A percentile compares a stretch with the other conserved stretches of the same genome.
Evolutionary conservation across 345 rosid genomes (phyloP).

Genomic region (Draba incana): DNA sequence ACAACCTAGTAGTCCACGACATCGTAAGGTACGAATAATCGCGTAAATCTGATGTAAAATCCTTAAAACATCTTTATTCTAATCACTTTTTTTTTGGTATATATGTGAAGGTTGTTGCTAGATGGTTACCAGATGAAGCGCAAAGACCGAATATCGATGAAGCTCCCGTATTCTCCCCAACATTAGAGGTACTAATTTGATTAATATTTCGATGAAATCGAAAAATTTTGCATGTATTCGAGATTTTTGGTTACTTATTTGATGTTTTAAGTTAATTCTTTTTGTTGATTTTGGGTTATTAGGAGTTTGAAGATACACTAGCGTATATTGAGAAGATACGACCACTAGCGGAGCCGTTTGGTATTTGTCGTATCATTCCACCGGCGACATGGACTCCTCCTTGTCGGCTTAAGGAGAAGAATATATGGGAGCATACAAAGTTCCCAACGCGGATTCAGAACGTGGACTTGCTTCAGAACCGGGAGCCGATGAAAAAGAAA

Average conservation of each 20-base stretch:
- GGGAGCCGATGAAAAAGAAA: constrained; percentile 92
- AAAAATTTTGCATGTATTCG: not conserved
- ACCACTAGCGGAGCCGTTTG: constrained; percentile 69
- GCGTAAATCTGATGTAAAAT: not conserved
- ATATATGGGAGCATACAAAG: constrained; percentile 69
- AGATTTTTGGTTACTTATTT: not conserved
- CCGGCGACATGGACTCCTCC: constrained; percentile 88
- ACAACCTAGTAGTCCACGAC: constrained; percentile 46
- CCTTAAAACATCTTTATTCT: constrained; percentile 19
- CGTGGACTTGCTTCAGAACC: constrained; percentile 88
- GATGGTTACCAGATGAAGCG: constrained; percentile 78
- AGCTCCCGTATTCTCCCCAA: constrained; percentile 86
- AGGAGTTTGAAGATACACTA: constrained; percentile 96
- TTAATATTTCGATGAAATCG: not conserved
- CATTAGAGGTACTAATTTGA: constrained; percentile 62
- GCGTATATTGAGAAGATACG: constrained; percentile 88
- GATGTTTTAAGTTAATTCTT: too few species aligned
- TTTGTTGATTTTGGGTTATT: too few species aligned
- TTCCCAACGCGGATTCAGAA: constrained; percentile 86
- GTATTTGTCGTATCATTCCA: constrained; percentile 93
- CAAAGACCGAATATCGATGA: constrained; percentile 75
- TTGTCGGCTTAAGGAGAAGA: constrained; percentile 70
- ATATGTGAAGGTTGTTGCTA: constrained; percentile 63
- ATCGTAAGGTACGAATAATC: constrained; percentile 32
- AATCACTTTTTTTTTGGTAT: not conserved